These are phyloP conservation scores for Boletus tylopilopsis DNA, from an alignment of 768 basidiomycete genomes.

Conservation along the genomic window DNA sequence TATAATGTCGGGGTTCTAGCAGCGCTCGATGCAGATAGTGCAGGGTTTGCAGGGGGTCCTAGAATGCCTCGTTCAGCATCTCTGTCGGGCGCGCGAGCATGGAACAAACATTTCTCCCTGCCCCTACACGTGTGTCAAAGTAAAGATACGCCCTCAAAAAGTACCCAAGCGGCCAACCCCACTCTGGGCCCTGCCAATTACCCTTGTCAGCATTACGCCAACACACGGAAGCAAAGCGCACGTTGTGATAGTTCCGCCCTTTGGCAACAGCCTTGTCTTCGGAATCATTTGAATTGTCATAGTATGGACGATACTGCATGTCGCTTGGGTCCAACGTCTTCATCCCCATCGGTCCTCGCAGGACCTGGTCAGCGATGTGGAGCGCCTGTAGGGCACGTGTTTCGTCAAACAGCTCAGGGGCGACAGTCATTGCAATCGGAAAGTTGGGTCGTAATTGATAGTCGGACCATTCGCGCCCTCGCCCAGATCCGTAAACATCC, in stretches of 20 bases:
- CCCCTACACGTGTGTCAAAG: constrained; percentile 73
- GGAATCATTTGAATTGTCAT: constrained; percentile 93
- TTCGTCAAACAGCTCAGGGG: constrained; percentile 89
- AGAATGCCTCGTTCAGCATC: no score
- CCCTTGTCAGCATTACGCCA: constrained; percentile 12
- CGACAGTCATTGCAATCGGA: constrained; percentile 95
- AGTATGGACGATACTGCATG: constrained; percentile 82
- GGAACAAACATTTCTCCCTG: constrained; percentile 59
- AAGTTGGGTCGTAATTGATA: constrained; percentile 95
- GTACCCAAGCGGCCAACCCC: constrained; percentile 95
- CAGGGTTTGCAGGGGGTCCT: constrained; percentile 70
- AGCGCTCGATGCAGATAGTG: constrained; percentile 78
- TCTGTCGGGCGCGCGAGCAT: no score
- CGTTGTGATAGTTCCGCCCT: constrained; percentile 93
- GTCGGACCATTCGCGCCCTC: constrained; percentile 91
- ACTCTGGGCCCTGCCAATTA: constrained; percentile 72
- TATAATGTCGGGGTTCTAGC: constrained; percentile 65
- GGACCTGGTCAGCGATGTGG: constrained; percentile 70
- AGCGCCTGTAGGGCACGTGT: constrained; percentile 77
- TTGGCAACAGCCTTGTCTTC: constrained; percentile 83
- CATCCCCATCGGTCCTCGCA: constrained; percentile 93
- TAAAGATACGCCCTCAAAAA: constrained; percentile 90
- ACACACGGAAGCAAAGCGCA: constrained; percentile 25
- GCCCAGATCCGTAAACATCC: constrained; percentile 90
- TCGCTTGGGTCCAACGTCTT: constrained; percentile 90